Conservation (phyloP, 2,329 filamentous ascomycete species). For the Aureobasidium vineae region DNA sequence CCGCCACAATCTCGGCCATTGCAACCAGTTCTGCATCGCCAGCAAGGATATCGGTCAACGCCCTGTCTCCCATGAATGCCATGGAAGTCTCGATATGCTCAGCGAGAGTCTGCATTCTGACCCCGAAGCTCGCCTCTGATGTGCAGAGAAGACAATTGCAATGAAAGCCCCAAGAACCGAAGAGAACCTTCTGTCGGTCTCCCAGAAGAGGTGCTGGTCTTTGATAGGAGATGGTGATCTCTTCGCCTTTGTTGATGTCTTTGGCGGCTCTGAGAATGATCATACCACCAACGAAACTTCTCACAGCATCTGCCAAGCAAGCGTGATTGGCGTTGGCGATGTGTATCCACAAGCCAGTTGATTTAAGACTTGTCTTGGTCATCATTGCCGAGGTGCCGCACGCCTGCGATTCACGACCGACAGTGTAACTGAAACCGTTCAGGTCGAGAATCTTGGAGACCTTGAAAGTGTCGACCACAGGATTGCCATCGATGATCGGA, state of each 20-base stretch:
- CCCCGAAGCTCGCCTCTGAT: not conserved
- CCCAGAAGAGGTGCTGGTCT: not conserved
- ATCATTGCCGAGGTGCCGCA: conserved; percentile 24
- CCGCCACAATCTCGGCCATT: conserved; percentile 2
- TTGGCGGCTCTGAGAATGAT: conserved; percentile 45
- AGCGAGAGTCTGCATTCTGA: not conserved
- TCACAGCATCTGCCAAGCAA: conserved; percentile 41
- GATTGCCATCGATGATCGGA: not conserved
- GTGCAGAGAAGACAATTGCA: not conserved
- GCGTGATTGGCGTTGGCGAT: conserved; percentile 48
- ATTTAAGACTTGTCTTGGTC: not conserved
- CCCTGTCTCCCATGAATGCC: not conserved
- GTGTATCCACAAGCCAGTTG: conserved; percentile 39
- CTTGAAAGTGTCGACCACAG: not conserved
- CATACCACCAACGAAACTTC: conserved; percentile 44
- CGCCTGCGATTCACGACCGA: not conserved
- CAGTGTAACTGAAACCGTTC: not conserved
- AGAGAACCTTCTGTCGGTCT: not conserved
- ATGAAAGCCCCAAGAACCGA: not conserved
- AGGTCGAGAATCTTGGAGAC: not conserved
- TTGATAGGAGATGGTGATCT: conserved; percentile 18
- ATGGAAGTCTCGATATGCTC: not conserved
- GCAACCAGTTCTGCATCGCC: not conserved
- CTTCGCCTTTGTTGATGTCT: conserved; percentile 38
- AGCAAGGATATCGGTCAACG: not conserved